phyloP scores from a whole-genome alignment of 106 monocot genomes.

The Gastrodia elata region DNA sequence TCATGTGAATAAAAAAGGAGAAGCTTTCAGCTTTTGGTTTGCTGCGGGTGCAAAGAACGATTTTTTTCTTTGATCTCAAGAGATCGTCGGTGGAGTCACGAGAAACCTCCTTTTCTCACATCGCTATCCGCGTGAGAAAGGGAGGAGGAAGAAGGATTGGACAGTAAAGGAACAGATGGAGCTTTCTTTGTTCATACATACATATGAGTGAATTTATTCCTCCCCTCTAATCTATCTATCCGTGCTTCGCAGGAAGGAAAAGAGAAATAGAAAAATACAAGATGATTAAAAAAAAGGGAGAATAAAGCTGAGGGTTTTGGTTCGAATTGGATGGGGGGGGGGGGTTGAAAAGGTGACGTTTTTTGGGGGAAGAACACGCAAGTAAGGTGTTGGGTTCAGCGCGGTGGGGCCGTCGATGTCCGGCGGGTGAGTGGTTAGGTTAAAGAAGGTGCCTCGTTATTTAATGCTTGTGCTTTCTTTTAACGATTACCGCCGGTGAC shows the following conservation, averaged over 20 bases:
- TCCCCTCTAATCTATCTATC: neutral
- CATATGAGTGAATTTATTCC: conserved; percentile 4
- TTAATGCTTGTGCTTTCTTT: neutral
- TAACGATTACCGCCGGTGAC: neutral
- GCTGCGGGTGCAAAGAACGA: neutral
- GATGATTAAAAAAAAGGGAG: neutral
- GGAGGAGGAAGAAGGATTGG: neutral
- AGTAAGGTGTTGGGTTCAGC: neutral
- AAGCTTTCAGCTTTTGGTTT: neutral
- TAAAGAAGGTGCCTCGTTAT: neutral
- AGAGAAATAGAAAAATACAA: neutral
- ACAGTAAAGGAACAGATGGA: neutral
- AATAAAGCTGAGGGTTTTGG: neutral
- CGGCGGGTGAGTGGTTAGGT: neutral
- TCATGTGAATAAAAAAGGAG: conserved; percentile 2
- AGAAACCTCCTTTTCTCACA: neutral
- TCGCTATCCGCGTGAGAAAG: neutral
- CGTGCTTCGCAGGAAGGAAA: neutral
- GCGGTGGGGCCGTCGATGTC: conserved; percentile 1
- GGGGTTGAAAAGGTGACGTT: neutral
- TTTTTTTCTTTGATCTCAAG: neutral
- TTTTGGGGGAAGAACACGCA: neutral
- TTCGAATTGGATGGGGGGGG: too few relatives aligned
- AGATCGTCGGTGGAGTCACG: neutral
- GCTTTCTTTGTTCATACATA: neutral